Evolutionary conservation across 2,329 filamentous ascomycete species (phyloP), one percentile per base, ranked within the genome.

Genomic region (Chaetomiaceae sp.): DNA sequence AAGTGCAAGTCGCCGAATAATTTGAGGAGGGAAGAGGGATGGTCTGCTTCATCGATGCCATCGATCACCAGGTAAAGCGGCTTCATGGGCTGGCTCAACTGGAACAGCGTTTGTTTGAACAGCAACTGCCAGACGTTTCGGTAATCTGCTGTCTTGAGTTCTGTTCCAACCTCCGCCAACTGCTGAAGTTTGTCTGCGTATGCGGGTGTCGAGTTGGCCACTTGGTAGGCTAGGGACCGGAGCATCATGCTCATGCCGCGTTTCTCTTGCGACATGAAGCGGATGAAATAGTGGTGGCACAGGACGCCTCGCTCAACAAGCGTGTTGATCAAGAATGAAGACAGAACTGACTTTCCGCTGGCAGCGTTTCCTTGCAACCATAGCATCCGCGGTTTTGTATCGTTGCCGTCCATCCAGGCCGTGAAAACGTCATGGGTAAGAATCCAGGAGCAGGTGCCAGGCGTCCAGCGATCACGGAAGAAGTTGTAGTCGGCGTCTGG

Each of bases 61-160:
- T 73, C 69, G 39, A 72, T 64, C 8, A 72, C 56, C 67, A 65
- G 68, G 54, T 68, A 71, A 2, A 72, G 19, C 1, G 66, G 60
- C 4, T 46, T 19, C 5, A 48, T 7, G 1, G 52, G 23, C 4
- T 56, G 34, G 12, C n/a, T 13, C 25, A 62, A 58, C 9, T 55
- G 55, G 51, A 65, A 67, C 8, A 71, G 52, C 23, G 60, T 58
- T 9, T 58, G 56, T 27, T 58, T 56, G 54, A 68, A 71, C 0
- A 67, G 48, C 23, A 48, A 61, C 7, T 66, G 55, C 67, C 65
- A 73, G 2, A 66, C 57, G 5, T 43, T 55, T 19, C 48, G 51
- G 0, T 58, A 13, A 38, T 65, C 64, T 25, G 56, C 51, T 33
- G 55, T 56, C 41, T 64, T 58, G 45, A 66, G 55, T 14, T 63